Base-by-base conservation (phyloP, 805 yeast species). In the Hagleromyces aurorensis region DNA sequence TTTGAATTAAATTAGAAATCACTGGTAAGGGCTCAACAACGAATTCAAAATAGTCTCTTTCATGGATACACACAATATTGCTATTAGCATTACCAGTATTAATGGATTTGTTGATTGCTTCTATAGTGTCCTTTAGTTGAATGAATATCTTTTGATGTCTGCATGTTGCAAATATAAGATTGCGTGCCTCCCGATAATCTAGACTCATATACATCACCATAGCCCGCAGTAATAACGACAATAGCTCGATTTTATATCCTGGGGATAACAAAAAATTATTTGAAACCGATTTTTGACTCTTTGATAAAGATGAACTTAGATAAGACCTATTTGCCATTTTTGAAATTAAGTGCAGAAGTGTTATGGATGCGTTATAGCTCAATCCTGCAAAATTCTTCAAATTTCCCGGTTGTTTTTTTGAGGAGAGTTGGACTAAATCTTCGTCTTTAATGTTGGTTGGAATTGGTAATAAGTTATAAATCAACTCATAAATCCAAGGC, bases 221-320 rank as follows among this genome's bases (percentile, higher is more conserved):
- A 1, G 80, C 59, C 30, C 81, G 61, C 4, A 78, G 38, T n/a
- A 80, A 22, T 8, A 80, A 50, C 0, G 86, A 77, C 16, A 80
- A 48, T 21, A 70, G 47, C 38, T 78, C 84, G 6, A 72, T 48
- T 41, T 78, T 69, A 32, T 60, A 42, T 7, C 57, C 52, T 2
- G 58, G 59, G 9, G 52, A 43, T 16, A 35, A 30, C 21, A 38
- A 22, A 30, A 38, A 43, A 6, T 35, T 30, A 16, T 32, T 29
- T 12, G 19, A 27, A 13, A 37, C 26, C 6, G 16, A 25, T 2
- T 27, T 23, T 13, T 21, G 20, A 2, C 14, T 15, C 8, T 29
- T 7, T 10, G 26, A 16, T 6, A 43, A 38, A 25, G 36, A 42
- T 17, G 57, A 47, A 5, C 50, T 40, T 22, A 58, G 30, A 12